A percentile compares a stretch with the other conserved stretches of the same genome.
phyloP scores from a whole-genome alignment of 257 asterid species.

The Forsythia suspensa region DNA sequence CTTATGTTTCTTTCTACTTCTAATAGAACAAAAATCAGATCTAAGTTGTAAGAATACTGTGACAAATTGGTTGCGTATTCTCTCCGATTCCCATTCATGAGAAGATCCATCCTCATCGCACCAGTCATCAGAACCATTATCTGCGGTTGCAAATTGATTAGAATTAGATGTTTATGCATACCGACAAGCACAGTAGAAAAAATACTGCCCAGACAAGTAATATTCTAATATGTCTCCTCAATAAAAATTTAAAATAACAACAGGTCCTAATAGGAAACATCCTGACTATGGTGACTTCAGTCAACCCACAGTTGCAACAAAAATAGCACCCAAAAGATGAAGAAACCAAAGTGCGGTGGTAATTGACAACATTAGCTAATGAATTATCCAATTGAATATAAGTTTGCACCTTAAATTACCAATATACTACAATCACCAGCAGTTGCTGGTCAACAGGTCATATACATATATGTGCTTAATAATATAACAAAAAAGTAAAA shows the following conservation, averaged over 20 bases:
- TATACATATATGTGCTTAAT: too few relatives aligned
- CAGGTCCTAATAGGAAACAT: background rate
- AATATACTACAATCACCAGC: too few relatives aligned
- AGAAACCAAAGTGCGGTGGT: background rate
- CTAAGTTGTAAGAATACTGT: slow-evolving; percentile 54
- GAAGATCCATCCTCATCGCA: slow-evolving; percentile 71
- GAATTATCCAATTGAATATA: background rate
- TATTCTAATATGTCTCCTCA: background rate
- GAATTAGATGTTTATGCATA: background rate
- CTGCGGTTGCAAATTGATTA: slow-evolving; percentile 27
- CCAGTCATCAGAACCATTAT: slow-evolving; percentile 42
- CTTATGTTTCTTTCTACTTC: background rate
- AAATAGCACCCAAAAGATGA: background rate
- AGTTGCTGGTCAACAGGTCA: too few relatives aligned
- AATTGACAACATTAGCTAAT: too few relatives aligned
- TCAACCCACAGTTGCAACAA: background rate
- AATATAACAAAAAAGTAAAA: too few relatives aligned
- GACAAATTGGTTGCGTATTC: slow-evolving; percentile 67
- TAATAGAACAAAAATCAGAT: slow-evolving; percentile 7
- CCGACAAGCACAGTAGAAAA: background rate
- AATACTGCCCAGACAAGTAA: background rate
- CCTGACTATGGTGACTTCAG: background rate
- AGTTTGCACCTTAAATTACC: background rate
- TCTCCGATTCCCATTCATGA: slow-evolving; percentile 68
- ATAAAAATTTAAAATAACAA: background rate